Percentiles rank a stretch among this genome's conserved stretches.
phyloP scores from a whole-genome alignment of 768 basidiomycete genomes.

The Pleurotus salmoneostramineus region DNA sequence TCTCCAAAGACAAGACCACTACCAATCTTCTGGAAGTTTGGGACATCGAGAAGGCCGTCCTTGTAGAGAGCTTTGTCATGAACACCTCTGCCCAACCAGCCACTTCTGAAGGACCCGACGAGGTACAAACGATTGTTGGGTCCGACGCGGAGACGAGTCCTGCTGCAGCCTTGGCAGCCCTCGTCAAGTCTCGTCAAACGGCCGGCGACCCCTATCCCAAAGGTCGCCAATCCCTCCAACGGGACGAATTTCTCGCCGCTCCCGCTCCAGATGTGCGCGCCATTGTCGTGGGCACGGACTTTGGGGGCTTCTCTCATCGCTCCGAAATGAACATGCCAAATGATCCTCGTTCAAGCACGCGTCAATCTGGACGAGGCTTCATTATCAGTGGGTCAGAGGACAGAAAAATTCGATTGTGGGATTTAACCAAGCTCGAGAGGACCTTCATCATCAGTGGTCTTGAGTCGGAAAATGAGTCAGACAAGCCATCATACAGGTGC shows the following conservation, averaged over 20 bases:
- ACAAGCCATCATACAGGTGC: slow-evolving; percentile 77
- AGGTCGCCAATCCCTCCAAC: slow-evolving; percentile 27
- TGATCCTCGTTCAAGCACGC: slow-evolving; percentile 34
- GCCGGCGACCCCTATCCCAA: slow-evolving; percentile 3
- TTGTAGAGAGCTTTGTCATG: slow-evolving; percentile 79
- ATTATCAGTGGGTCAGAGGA: slow-evolving; percentile 91
- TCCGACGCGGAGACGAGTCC: slow-evolving; percentile 59
- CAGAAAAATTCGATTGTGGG: slow-evolving; percentile 84
- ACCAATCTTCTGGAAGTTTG: slow-evolving; percentile 77
- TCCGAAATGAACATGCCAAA: slow-evolving; percentile 43
- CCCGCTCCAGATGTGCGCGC: slow-evolving; percentile 69
- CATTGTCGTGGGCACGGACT: slow-evolving; percentile 69
- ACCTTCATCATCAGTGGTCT: slow-evolving; percentile 78
- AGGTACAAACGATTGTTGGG: slow-evolving; percentile 47
- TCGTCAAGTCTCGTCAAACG: slow-evolving; percentile 68
- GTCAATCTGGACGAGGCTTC: slow-evolving; percentile 54
- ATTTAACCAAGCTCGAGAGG: slow-evolving; percentile 66
- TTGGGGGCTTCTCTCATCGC: slow-evolving; percentile 65
- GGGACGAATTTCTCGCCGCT: slow-evolving; percentile 32
- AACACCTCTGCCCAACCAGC: slow-evolving; percentile 34
- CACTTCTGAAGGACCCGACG: slow-evolving; percentile 44
- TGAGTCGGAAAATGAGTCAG: slow-evolving; percentile 56
- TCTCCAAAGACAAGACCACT: slow-evolving; percentile 30
- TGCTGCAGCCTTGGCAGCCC: slow-evolving; percentile 72
- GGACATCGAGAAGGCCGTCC: slow-evolving; percentile 79